phyloP scores from a whole-genome alignment of 257 asterid species.

The Nemophila menziesii region DNA sequence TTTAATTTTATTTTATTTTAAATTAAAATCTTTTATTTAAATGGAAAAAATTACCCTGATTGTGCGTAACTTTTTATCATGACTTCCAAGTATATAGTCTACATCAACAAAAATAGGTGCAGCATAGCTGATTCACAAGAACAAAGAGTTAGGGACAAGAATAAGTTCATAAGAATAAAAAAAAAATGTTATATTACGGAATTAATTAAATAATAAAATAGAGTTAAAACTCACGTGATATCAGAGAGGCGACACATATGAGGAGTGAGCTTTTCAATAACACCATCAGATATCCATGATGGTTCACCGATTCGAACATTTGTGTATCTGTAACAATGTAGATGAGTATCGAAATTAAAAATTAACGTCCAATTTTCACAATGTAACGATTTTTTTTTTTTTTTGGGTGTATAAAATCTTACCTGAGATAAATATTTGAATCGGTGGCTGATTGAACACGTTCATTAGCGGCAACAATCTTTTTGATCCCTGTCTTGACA shows the following conservation, averaged over 20 bases:
- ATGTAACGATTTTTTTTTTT: background rate
- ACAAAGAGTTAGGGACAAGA: background rate
- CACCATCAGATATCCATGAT: slow-evolving; percentile 20
- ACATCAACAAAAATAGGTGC: slow-evolving; percentile 67
- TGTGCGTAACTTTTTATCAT: slow-evolving; percentile 11
- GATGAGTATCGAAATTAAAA: background rate
- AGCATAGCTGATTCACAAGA: slow-evolving; percentile 45
- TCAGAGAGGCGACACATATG: slow-evolving; percentile 74
- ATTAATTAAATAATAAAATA: no score
- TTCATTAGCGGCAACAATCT: slow-evolving; percentile 56
- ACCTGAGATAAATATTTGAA: slow-evolving; percentile 42
- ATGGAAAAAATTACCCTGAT: slow-evolving; percentile 18
- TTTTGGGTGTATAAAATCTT: slow-evolving; percentile 5
- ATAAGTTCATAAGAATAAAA: no score
- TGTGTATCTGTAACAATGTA: slow-evolving; percentile 35
- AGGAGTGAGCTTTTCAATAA: slow-evolving; percentile 42
- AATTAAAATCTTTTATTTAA: background rate
- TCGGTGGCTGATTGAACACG: slow-evolving; percentile 31
- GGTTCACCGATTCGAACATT: slow-evolving; percentile 70
- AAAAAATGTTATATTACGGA: no score
- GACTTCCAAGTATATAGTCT: slow-evolving; percentile 34
- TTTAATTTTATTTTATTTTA: no score
- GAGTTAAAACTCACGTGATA: slow-evolving; percentile 41
- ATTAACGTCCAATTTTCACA: background rate
- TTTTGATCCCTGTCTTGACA: slow-evolving; percentile 44